These are phyloP conservation scores for Colletotrichum viniferum DNA, from an alignment of 2,329 filamentous ascomycete genomes.

Conservation along the genomic window DNA sequence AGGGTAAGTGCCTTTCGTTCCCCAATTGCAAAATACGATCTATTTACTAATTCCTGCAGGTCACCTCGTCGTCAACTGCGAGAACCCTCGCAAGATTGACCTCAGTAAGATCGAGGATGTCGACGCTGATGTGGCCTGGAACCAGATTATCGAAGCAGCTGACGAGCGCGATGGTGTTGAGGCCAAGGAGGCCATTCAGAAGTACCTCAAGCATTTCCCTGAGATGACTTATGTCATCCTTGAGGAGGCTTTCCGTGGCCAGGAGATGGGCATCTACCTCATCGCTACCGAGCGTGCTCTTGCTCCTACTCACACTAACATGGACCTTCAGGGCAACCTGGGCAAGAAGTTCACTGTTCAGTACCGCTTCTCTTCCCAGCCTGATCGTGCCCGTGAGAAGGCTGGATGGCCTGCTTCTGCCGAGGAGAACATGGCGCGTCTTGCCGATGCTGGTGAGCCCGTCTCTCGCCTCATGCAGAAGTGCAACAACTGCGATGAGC, in stretches of 20 bases:
- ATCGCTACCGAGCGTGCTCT: slow-evolving; percentile 67
- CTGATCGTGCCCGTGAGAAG: slow-evolving; percentile 62
- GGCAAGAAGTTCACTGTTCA: slow-evolving; percentile 68
- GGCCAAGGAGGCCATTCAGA: slow-evolving; percentile 61
- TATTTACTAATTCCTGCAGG: slow-evolving; percentile 41
- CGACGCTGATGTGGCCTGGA: slow-evolving; percentile 62
- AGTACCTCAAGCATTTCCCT: slow-evolving; percentile 67
- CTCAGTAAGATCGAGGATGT: slow-evolving; percentile 54
- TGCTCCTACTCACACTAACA: slow-evolving; percentile 65
- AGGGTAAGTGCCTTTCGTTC: slow-evolving; percentile 47
- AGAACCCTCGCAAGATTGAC: slow-evolving; percentile 63
- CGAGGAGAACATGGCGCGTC: slow-evolving; percentile 66
- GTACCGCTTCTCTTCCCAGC: slow-evolving; percentile 64
- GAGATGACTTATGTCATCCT: slow-evolving; percentile 63
- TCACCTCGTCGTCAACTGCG: slow-evolving; percentile 61
- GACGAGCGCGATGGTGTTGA: slow-evolving; percentile 64
- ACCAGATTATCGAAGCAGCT: slow-evolving; percentile 56
- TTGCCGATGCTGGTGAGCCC: slow-evolving; percentile 69
- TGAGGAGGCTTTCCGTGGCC: slow-evolving; percentile 62
- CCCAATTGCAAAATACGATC: not conserved
- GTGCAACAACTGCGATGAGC: slow-evolving; percentile 67
- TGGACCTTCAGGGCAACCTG: slow-evolving; percentile 73
- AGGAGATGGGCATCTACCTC: slow-evolving; percentile 60
- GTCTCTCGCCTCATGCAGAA: slow-evolving; percentile 62
- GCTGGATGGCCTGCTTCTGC: slow-evolving; percentile 62